phyloP scores from a whole-genome alignment of 257 asterid species.

The Solanum chiquidenum region DNA sequence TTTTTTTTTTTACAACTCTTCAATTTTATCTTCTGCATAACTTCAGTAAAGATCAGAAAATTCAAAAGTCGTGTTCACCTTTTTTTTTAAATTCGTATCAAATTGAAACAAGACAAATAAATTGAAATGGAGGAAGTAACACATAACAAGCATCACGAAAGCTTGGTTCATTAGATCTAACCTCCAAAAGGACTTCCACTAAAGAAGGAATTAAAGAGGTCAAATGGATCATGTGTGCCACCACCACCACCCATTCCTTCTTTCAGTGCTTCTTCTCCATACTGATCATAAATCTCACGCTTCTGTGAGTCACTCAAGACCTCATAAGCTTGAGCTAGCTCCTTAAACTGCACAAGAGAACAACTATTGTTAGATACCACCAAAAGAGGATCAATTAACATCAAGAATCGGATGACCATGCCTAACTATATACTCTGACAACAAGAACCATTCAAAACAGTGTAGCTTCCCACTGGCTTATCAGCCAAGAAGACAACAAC shows the following conservation, averaged over 20 bases:
- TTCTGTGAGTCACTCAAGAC: constrained; percentile 63
- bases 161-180: not conserved
- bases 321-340: constrained; percentile 74
- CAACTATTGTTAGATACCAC: not conserved
- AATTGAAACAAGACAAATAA: not conserved
- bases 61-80: not conserved
- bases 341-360: constrained; percentile 40
- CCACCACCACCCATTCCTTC: constrained; percentile 63
- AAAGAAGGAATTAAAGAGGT: constrained; percentile 60
- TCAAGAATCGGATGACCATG: not conserved
- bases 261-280: constrained; percentile 74
- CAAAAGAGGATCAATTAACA: not conserved
- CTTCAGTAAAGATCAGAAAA: not conserved
- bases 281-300: constrained; percentile 65
- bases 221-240: constrained; percentile 59
- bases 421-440: not conserved
- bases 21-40: not conserved
- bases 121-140: not conserved
- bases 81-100: not conserved
- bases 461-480: not conserved
- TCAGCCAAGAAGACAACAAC: not conserved
- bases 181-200: constrained; percentile 48
- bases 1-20: not conserved
- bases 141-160: not conserved
- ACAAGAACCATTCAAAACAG: not conserved